Conservation (phyloP, 2,329 filamentous ascomycete genomes). For the Zasmidium angulare region DNA sequence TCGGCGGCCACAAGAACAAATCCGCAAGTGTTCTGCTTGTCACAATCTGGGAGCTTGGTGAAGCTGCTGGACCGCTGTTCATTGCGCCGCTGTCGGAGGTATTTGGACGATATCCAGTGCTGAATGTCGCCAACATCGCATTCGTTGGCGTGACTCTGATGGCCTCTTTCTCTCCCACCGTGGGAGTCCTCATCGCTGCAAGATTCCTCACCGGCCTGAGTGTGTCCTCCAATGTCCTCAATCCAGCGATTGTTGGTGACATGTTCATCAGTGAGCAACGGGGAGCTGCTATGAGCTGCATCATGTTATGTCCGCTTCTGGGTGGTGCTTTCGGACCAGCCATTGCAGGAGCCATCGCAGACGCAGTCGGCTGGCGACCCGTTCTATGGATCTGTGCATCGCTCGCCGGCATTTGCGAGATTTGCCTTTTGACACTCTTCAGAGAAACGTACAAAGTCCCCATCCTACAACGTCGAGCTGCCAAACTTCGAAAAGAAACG, state of each 20-base stretch:
- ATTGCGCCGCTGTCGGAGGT: conserved; percentile 48
- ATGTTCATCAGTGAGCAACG: conserved; percentile 59
- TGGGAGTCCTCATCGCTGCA: conserved; percentile 42
- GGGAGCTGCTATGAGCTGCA: conserved; percentile 58
- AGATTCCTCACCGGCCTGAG: conserved; percentile 46
- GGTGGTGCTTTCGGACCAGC: conserved; percentile 59
- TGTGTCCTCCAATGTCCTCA: conserved; percentile 56
- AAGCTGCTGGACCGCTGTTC: conserved; percentile 47
- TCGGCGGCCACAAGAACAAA: conserved; percentile 22
- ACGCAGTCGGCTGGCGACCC: conserved; percentile 56
- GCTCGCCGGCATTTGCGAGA: conserved; percentile 51
- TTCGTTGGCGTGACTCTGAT: conserved; percentile 47
- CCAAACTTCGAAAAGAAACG: conserved; percentile 26
- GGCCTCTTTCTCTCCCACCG: conserved; percentile 40
- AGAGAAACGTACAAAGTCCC: conserved; percentile 62
- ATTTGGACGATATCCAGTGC: conserved; percentile 41
- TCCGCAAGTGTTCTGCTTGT: conserved; percentile 41
- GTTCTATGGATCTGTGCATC: conserved; percentile 53
- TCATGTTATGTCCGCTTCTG: conserved; percentile 58
- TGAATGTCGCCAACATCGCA: conserved; percentile 42
- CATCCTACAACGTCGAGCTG: conserved; percentile 51
- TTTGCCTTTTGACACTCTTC: conserved; percentile 53
- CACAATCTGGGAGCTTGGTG: conserved; percentile 52
- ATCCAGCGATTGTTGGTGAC: conserved; percentile 64
- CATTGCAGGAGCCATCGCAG: conserved; percentile 55